Base-by-base conservation (phyloP, 805 yeast species). In the Lipomyces chichibuensis region DNA sequence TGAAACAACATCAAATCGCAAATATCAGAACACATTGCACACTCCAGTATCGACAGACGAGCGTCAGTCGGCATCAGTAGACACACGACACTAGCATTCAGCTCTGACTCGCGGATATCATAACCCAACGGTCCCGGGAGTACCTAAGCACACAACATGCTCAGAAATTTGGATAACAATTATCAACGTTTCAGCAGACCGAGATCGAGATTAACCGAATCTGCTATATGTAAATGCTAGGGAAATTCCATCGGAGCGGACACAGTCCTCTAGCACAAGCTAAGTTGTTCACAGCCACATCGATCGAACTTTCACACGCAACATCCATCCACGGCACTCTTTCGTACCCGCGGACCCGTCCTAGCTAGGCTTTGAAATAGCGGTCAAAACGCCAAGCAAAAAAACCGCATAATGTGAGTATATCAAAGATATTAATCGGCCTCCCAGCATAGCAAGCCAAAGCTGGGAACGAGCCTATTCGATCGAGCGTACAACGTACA, bases 311-410 rank as follows among this genome's bases (percentile, higher is more conserved):
- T 43, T 43, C 23, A 7, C 49, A 17, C 49, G 49, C 13, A 43
- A n/a, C 23, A 8, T 7, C 7, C 49, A 43, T 43, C 49, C 49
- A 43, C 20, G 8, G 27, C 20, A 25, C 13, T 29, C 55, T 27
- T 33, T 25, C 11, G 55, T 52, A 52, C 20, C 55, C 55, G 55
- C 55, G 55, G 55, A 25, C 55, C 33, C 55, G 33, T 29, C 55
- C 55, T 52, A 52, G 55, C 55, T 52, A 25, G 55, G 33, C 55
- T 52, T 52, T 52, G 55, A 43, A 43, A n/a, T 43, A 43, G 49
- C 49, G 49, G 49, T 43, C 49, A 43, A 43, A 35, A 43, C 23
- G 49, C 49, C 49, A 23, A 17, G 49, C 49, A n/a, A n/a, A 43
- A 43, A 43, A 43, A 43, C 49, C 49, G 49, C 20, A 43, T 43